Evolutionary conservation across 352 stramenopile species (phyloP), one percentile per base, ranked within the genome.

Genomic region (Pythium graminicola): DNA sequence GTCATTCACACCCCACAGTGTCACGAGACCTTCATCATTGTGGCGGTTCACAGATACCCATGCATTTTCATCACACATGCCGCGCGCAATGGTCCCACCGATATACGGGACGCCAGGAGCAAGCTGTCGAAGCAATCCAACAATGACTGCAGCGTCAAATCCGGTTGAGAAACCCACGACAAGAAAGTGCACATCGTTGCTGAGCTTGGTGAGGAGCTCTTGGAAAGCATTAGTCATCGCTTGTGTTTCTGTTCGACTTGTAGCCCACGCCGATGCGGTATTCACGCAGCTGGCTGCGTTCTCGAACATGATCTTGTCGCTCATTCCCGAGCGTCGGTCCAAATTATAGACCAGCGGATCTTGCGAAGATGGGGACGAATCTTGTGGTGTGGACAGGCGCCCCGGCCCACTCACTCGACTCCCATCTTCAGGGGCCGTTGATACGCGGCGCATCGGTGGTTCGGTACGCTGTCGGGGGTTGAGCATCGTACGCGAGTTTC

Each of bases 11-110:
- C 83, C 83, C 81, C 81, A 94, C 16, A 94, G 61, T 10, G 81
- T 89, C 7, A 94, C 62, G 9, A 94, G 63, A 4, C 80, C 81
- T 76, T 90, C 79, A 24, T 86, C 71, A 23, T 89, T 89, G 63
- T 89, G 81, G 6, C 83, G 73, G 54, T 94, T 94, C 42, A 91
- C 80, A 7, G 83, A 89, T 4, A 94, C 79, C 83, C 83, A 94
- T 23, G 83, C 83, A 43, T 89, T 86, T 50, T 94, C 81, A 35
- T 94, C 81, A 57, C 83, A 94, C 65, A 91, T 89, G 4, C 80
- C 82, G 33, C 83, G 77, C 7, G 80, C 83, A 23, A 91, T 90
- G 19, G 81, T 91, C 14, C 83, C 83, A 19, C 83, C 83, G 42
- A 94, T 89, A 52, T 89, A 94, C 2, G 83, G 81, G 7, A 94